A percentile compares a stretch with the other conserved stretches of the same genome.
Conservation (phyloP, 176 grass and related monocot genomes). For the Triticum turgidum region DNA sequence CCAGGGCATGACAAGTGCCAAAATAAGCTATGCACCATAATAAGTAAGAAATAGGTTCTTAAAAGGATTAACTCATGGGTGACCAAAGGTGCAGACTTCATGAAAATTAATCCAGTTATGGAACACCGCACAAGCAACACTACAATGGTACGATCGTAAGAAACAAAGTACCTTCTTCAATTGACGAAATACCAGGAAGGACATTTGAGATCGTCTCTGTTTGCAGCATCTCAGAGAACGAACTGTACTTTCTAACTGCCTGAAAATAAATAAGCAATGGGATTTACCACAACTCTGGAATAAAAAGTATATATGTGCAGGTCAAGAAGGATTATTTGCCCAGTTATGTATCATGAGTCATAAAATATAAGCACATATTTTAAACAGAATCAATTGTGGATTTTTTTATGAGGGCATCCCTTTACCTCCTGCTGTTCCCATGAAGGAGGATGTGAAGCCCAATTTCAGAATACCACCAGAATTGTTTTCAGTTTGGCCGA, state of each 20-base stretch:
- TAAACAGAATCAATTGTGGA: background rate
- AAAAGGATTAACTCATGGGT: background rate
- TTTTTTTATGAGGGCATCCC: no score
- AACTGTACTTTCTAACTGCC: slow-evolving; percentile 55
- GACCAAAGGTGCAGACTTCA: background rate
- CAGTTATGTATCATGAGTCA: background rate
- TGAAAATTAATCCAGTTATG: background rate
- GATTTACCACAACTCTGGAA: background rate
- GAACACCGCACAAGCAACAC: background rate
- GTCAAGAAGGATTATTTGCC: background rate
- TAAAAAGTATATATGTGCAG: background rate
- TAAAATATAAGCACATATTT: background rate
- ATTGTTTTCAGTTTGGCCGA: no score
- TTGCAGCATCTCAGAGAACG: slow-evolving; percentile 80
- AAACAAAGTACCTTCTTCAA: slow-evolving; percentile 60
- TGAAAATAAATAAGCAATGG: slow-evolving; percentile 40
- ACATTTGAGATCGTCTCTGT: slow-evolving; percentile 72
- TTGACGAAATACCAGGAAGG: slow-evolving; percentile 73
- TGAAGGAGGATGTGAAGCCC: no score
- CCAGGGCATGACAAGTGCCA: background rate
- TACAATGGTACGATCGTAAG: background rate
- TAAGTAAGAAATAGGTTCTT: background rate
- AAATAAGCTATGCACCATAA: background rate
- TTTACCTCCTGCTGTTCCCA: no score
- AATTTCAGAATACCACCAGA: no score